Percentiles rank a stretch among this genome's conserved stretches.
Conservation (phyloP, 768 basidiomycete genomes). For the Clitopilus hobsonii region DNA sequence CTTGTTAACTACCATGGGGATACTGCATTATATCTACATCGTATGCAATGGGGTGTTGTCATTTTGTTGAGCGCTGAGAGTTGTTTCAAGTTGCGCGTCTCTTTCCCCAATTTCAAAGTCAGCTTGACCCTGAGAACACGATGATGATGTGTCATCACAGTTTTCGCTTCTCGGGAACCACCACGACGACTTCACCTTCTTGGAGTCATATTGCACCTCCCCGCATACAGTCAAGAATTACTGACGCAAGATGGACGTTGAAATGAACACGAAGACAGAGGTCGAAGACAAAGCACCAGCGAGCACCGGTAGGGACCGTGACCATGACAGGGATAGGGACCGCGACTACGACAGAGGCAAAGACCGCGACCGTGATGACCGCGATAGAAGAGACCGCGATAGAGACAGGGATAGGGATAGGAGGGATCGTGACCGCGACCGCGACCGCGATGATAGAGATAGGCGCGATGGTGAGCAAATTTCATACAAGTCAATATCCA, state of each 20-base stretch:
- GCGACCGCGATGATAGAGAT: conserved; percentile 57
- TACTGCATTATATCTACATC: no score
- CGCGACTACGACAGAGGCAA: conserved; percentile 31
- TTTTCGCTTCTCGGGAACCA: no score
- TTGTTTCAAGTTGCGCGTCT: no score
- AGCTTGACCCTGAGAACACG: not conserved
- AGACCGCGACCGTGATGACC: conserved; percentile 31
- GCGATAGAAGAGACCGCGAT: conserved; percentile 31
- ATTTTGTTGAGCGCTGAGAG: no score
- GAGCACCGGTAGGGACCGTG: conserved; percentile 39
- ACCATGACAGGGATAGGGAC: conserved; percentile 39
- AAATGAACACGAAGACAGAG: conserved; percentile 78
- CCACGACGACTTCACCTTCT: no score
- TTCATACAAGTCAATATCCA: not conserved
- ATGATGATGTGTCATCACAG: not conserved
- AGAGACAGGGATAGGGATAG: conserved; percentile 56
- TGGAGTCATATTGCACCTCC: no score
- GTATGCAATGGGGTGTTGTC: no score
- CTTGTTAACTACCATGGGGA: not conserved
- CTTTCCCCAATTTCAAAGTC: not conserved
- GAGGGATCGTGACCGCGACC: conserved; percentile 5
- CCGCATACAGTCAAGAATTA: no score
- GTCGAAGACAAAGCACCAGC: conserved; percentile 39
- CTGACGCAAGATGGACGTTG: conserved; percentile 61
- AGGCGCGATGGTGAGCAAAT: not conserved